These are phyloP conservation scores for Fallopia convolvulus DNA, from an alignment of 148 eudicot species.

Conservation along the genomic window DNA sequence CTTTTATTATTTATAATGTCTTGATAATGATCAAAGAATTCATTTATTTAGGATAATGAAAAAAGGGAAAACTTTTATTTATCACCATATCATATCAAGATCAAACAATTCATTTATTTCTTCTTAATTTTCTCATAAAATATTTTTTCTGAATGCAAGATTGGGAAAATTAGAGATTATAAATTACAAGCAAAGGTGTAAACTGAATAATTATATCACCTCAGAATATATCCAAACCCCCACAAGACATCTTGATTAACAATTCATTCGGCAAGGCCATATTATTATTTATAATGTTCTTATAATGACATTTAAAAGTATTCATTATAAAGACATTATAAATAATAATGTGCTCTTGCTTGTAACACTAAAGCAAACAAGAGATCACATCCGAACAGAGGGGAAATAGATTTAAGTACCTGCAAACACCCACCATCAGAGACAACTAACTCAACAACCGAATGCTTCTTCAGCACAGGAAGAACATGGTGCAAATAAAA, in stretches of 20 bases:
- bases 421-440: constrained; percentile 96
- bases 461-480: constrained; percentile 65
- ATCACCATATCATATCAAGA: too few relatives aligned
- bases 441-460: constrained; percentile 64
- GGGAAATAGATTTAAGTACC: constrained; percentile 30
- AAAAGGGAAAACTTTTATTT: too few relatives aligned
- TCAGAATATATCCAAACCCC: neutral
- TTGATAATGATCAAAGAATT: too few relatives aligned
- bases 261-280: too few relatives aligned
- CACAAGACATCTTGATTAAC: neutral
- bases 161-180: neutral
- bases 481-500: constrained; percentile 75
- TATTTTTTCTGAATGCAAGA: neutral
- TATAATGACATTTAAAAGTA: too few relatives aligned
- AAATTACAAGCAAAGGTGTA: neutral
- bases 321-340: too few relatives aligned
- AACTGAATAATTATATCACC: neutral
- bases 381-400: neutral
- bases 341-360: too few relatives aligned
- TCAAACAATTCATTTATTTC: too few relatives aligned
- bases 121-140: neutral
- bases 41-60: too few relatives aligned
- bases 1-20: too few relatives aligned
- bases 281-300: too few relatives aligned
- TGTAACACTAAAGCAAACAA: neutral